phyloP scores from a whole-genome alignment of 176 grass and related monocot genomes.

The Lolium perenne region DNA sequence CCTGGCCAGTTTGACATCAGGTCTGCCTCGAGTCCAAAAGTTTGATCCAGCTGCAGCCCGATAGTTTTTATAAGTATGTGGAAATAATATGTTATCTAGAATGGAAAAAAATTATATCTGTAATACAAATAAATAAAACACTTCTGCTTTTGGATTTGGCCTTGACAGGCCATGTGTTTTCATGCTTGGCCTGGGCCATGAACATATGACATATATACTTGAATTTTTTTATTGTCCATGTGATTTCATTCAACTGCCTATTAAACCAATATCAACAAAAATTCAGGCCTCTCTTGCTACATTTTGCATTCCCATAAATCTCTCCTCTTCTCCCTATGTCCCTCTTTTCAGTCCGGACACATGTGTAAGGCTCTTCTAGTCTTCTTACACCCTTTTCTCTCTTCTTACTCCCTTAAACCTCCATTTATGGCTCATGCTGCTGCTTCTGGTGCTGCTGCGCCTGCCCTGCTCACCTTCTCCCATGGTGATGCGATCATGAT shows the following conservation, averaged over 20 bases:
- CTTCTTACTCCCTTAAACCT: neutral
- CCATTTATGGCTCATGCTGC: neutral
- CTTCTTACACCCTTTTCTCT: neutral
- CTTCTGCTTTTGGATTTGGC: neutral
- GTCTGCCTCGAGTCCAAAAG: neutral
- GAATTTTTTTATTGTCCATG: neutral
- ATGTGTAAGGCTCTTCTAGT: neutral
- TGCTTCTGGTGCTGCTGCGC: neutral
- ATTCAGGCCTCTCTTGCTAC: conserved; percentile 13
- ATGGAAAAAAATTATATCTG: neutral
- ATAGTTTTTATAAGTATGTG: neutral
- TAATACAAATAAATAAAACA: neutral
- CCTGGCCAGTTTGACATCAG: neutral
- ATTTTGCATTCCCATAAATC: neutral
- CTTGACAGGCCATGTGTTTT: neutral
- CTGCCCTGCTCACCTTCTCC: neutral
- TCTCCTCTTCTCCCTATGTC: neutral
- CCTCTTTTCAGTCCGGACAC: neutral
- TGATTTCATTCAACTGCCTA: neutral
- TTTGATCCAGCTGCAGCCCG: neutral
- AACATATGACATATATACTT: conserved; percentile 3
- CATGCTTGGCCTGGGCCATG: neutral
- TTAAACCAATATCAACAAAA: neutral
- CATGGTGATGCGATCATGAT: conserved; percentile 2
- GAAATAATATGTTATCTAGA: neutral